A percentile compares a stretch with the other conserved stretches of the same genome.
Conservation (phyloP, 2,329 filamentous ascomycete genomes). For the Fusarium mexicanum region DNA sequence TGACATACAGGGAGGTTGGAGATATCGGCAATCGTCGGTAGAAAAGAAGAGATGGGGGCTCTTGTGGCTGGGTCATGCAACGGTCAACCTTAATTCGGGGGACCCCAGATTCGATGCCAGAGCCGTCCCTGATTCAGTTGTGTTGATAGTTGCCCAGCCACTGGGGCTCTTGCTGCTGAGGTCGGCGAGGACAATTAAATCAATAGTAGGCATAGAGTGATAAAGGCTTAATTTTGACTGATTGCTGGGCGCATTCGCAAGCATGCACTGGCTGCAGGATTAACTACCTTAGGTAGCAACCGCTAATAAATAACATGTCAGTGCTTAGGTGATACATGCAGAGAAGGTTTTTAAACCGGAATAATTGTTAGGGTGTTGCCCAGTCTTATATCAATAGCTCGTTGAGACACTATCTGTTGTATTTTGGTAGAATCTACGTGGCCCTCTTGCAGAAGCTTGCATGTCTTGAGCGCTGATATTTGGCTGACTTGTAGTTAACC, state of each 20-base stretch:
- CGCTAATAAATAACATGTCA: not conserved
- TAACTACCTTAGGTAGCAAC: not conserved
- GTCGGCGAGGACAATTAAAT: not conserved
- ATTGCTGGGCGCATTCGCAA: not conserved
- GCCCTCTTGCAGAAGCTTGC: no score
- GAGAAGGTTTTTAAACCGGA: accelerated
- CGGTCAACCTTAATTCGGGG: not conserved
- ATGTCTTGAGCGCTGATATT: no score
- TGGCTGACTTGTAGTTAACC: no score
- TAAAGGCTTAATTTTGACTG: accelerated
- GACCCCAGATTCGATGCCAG: not conserved
- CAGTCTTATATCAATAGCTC: accelerated
- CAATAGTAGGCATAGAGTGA: no score
- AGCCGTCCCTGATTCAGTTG: no score
- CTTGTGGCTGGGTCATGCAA: not conserved
- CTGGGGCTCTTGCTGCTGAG: not conserved
- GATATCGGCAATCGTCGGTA: not conserved
- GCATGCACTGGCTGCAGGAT: not conserved
- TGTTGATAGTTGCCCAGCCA: not conserved
- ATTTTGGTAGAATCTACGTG: no score
- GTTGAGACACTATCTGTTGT: no score
- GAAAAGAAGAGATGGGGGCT: not conserved
- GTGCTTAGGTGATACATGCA: not conserved
- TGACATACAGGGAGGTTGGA: not conserved
- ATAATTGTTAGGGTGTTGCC: not conserved